These are phyloP conservation scores for Arabidopsis lyrata DNA, from an alignment of 441 rosid species.

Conservation along the genomic window DNA sequence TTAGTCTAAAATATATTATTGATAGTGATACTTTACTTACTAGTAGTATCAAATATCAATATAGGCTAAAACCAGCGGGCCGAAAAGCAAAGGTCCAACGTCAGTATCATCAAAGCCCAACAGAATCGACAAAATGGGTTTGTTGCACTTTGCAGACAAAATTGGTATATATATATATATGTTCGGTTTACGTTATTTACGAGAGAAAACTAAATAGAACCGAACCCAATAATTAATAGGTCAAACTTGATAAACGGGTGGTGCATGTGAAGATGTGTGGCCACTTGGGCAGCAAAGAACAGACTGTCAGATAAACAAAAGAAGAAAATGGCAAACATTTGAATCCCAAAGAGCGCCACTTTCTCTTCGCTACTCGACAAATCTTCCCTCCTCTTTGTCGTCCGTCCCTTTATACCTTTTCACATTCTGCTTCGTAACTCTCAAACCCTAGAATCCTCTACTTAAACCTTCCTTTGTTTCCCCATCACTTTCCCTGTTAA, in stretches of 20 bases:
- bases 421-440: slow-evolving; percentile 32
- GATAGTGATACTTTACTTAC: background rate
- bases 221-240: slow-evolving; percentile 15
- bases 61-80: background rate
- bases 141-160: background rate
- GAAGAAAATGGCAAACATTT: slow-evolving; percentile 48
- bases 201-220: background rate
- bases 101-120: slow-evolving; percentile 13
- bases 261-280: slow-evolving; percentile 36
- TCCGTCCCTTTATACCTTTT: slow-evolving; percentile 1
- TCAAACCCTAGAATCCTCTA: slow-evolving; percentile 17
- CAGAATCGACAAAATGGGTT: background rate
- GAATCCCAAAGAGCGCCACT: slow-evolving; percentile 47
- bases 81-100: background rate
- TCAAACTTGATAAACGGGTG: background rate
- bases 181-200: background rate
- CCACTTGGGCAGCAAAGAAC: slow-evolving; percentile 15
- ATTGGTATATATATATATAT: slow-evolving; percentile 18
- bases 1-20: background rate
- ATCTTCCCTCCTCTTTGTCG: slow-evolving; percentile 44
- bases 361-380: slow-evolving; percentile 44
- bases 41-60: background rate
- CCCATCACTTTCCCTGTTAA: background rate
- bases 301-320: slow-evolving; percentile 37
- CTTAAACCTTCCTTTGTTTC: slow-evolving; percentile 32